Evolutionary conservation across 192 early-diverging fungal genomes (phyloP), one percentile per base, ranked within the genome.

Genomic region (Coemansia sp.): DNA sequence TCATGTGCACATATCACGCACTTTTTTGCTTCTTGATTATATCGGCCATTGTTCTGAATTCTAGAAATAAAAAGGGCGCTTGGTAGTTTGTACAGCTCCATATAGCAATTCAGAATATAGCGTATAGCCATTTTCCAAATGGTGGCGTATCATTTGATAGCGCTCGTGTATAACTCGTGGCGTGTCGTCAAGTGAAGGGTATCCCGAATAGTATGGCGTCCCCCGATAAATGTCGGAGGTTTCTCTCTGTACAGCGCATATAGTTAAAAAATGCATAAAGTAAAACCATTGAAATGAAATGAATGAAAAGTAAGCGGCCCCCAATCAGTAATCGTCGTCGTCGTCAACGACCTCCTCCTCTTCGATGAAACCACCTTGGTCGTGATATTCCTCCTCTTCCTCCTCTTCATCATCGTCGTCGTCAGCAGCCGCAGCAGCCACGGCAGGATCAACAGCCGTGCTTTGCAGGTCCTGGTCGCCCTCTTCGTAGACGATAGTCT

Each of bases 401-500:
- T 83, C 88, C 2, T 79, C 80, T 7, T 87, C 85, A 1, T 85
- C 80, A 2, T 80, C 86, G 11, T 87, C 86, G 0, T 72, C 84
- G 0, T 66, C 74, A 17, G 70, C 71, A 32, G 72, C 75, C 6
- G 80, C 71, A 26, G 72, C 71, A 32, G 72, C 75, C 3, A 80
- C 71, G 21, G 72, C 72, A 32, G 63, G 8, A 30, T 76, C 39
- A 64, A 75, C 35, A 28, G 80, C 64, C 47, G 77, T 75, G 74
- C 75, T 44, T 74, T 83, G 78, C 8, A 80, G 59, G 17, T 87
- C 88, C 13, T 87, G 80, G 4, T 84, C 82, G 0, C 83, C 77
- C 50, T 84, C 77, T 32, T 74, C 74, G 46, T 75, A 70, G 8
- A 75, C 46, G 38, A 76, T 68, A 11, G 68, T 78, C 11, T 66